A percentile compares a stretch with the other conserved stretches of the same genome.
Conservation (phyloP, 1,284 basidiomycete genomes). For the Cryptococcus maquisensis region DNA sequence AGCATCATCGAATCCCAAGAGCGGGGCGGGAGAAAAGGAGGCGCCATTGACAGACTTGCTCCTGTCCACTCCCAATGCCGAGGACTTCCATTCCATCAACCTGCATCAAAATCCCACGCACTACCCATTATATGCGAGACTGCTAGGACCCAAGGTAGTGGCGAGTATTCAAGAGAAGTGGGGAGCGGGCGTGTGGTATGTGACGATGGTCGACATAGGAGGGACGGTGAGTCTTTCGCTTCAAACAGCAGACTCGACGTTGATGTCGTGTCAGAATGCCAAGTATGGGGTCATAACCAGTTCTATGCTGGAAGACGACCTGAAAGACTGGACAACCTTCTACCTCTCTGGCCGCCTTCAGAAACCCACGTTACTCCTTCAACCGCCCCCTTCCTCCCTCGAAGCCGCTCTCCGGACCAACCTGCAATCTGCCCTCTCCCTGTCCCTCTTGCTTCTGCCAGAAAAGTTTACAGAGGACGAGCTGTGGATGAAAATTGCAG, state of each 20-base stretch:
- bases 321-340: slow-evolving; percentile 87
- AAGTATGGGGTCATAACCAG: slow-evolving; percentile 98
- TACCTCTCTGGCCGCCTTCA: slow-evolving; percentile 96
- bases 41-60: slow-evolving; percentile 90
- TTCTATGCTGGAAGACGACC: slow-evolving; percentile 79
- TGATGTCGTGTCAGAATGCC: slow-evolving; percentile 62
- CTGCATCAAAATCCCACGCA: slow-evolving; percentile 83
- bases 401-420: slow-evolving; percentile 89
- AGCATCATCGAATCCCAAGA: slow-evolving; percentile 11
- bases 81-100: slow-evolving; percentile 92
- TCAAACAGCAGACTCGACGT: not conserved
- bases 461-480: slow-evolving; percentile 66
- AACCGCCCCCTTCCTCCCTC: slow-evolving; percentile 74
- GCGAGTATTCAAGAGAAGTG: slow-evolving; percentile 66
- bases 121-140: slow-evolving; percentile 80
- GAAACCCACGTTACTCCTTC: slow-evolving; percentile 87
- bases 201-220: slow-evolving; percentile 76
- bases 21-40: not conserved
- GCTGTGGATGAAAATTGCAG: slow-evolving; percentile 80
- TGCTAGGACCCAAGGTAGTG: slow-evolving; percentile 68
- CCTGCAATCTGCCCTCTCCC: slow-evolving; percentile 79
- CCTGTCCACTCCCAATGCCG: slow-evolving; percentile 85
- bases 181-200: slow-evolving; percentile 92
- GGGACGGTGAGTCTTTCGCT: slow-evolving; percentile 63
- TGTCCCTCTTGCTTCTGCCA: slow-evolving; percentile 62